Conservation (phyloP, 768 basidiomycete genomes). For the Stropharia rugosoannulata region DNA sequence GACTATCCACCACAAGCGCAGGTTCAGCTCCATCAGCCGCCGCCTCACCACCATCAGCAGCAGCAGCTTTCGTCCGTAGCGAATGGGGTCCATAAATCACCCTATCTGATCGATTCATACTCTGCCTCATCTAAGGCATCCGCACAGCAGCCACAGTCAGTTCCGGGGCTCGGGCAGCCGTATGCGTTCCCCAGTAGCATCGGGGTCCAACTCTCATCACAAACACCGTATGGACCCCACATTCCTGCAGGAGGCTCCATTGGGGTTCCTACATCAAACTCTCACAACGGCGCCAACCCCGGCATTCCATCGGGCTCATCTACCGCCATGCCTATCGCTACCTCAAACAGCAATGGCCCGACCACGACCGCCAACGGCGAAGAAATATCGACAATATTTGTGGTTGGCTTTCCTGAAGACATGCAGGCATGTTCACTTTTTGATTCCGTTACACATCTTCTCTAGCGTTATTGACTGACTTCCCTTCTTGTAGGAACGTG, state of each 20-base stretch:
- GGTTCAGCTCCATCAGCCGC: conserved; percentile 5
- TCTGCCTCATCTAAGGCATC: conserved; percentile 21
- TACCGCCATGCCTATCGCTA: conserved; percentile 21
- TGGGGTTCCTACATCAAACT: conserved; percentile 10
- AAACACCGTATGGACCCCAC: conserved; percentile 77
- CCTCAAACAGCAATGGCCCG: conserved; percentile 20
- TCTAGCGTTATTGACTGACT: conserved; percentile 16
- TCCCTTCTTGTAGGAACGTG: conserved; percentile 72
- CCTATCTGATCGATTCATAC: conserved; percentile 30
- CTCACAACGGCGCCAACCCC: conserved; percentile 4
- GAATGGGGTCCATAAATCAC: conserved; percentile 26
- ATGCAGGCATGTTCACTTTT: conserved; percentile 73
- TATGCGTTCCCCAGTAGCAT: conserved; percentile 31
- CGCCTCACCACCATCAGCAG: conserved; percentile 12
- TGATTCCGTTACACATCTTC: neutral
- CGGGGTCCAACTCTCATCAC: conserved; percentile 57
- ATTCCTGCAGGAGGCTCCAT: conserved; percentile 39
- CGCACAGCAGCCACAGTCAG: conserved; percentile 28
- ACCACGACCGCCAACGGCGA: conserved; percentile 49
- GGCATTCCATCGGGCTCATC: conserved; percentile 22
- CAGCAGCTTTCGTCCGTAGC: neutral
- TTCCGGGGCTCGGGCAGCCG: conserved; percentile 20
- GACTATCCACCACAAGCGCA: conserved; percentile 26
- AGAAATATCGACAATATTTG: conserved; percentile 96
- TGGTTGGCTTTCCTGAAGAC: conserved; percentile 98